Base-by-base conservation (phyloP, 495 filamentous ascomycete genomes). In the Stereocaulon alpinum region DNA sequence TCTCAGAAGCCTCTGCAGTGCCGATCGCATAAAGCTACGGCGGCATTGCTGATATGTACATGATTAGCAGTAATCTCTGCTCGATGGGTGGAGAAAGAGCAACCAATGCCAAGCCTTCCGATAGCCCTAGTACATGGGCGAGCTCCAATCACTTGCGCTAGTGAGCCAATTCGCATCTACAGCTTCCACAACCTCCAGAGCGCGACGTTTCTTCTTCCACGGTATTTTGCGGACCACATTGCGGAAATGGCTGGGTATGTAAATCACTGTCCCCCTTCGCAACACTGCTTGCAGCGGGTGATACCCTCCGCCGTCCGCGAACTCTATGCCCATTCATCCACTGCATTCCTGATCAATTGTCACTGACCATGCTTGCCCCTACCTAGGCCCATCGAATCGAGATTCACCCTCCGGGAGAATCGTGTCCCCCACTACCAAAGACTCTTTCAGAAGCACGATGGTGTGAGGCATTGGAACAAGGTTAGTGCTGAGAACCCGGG, bases 381-480 rank as follows among this genome's bases (percentile, higher is more conserved):
- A 34, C 29, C 6, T 17, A 52, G 49, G 49, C 49, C 49, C 34
- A 37, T 52, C 17, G 49, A 52, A 52, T 52, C 49, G 12, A 61
- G 62, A 47, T 64, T 43, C 18, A 64, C 91, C 78, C 78, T 89
- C 83, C 87, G 86, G 72, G 79, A 82, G 71, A 96, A 96, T 82
- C 83, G 82, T 71, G 91, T 95, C 68, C 88, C 84, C 40, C 73
- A 86, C 71, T 86, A 89, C 74, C 91, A 96, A 80, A 78, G 82
- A 63, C 73, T 86, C 47, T 92, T 89, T 78, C 90, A 95, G 76
- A 75, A 79, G 51, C 82, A 91, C 66, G 87, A 88, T 73, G 84
- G 89, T 69, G 76, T 84, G 66, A 83, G 91, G 70, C 76, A 90
- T 73, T 95, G 90, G 90, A 81, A 80, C 72, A 90, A 94, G 77